Percentiles rank a stretch among this genome's conserved stretches.
Evolutionary conservation across 768 basidiomycete species (phyloP).

Genomic region (Kwoniella pini): DNA sequence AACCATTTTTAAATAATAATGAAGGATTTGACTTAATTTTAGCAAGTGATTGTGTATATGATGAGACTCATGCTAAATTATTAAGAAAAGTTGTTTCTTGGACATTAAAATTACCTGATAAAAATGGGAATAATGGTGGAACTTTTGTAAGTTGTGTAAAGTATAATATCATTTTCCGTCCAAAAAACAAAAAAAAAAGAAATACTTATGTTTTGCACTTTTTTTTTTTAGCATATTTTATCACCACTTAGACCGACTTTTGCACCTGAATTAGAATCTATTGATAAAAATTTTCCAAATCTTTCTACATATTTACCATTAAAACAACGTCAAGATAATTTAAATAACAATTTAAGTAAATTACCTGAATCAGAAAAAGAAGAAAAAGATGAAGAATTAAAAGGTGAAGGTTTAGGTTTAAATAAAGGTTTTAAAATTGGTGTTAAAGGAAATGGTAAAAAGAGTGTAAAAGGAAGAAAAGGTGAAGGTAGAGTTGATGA

Average conservation of each 20-base stretch:
- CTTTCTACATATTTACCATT: slow-evolving; percentile 30
- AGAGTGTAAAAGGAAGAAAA: slow-evolving; percentile 41
- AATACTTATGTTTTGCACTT: too few species aligned
- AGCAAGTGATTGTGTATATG: slow-evolving; percentile 54
- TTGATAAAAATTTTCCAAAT: slow-evolving; percentile 47
- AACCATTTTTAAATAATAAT: slow-evolving; percentile 2
- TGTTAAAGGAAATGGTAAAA: slow-evolving; percentile 38
- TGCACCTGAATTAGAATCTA: slow-evolving; percentile 50
- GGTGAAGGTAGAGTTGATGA: slow-evolving; percentile 52
- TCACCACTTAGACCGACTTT: slow-evolving; percentile 53
- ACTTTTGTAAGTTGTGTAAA: slow-evolving; percentile 48
- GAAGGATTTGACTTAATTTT: slow-evolving; percentile 51
- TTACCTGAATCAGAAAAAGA: too few species aligned
- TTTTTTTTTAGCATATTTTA: slow-evolving; percentile 53
- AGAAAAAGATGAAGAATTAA: slow-evolving; percentile 1
- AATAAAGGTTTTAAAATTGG: slow-evolving; percentile 33
- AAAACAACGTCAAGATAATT: slow-evolving; percentile 12
- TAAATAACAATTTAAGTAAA: too few species aligned
- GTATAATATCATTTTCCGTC: too few species aligned
- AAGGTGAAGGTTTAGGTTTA: slow-evolving; percentile 39
- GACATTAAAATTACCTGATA: slow-evolving; percentile 43
- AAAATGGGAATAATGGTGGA: slow-evolving; percentile 42
- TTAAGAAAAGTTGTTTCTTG: slow-evolving; percentile 46
- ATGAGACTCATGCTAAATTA: slow-evolving; percentile 51
- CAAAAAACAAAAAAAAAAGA: too few species aligned